Base-by-base conservation (phyloP, 2,329 filamentous ascomycete species). In the Celoporthe dispersa region DNA sequence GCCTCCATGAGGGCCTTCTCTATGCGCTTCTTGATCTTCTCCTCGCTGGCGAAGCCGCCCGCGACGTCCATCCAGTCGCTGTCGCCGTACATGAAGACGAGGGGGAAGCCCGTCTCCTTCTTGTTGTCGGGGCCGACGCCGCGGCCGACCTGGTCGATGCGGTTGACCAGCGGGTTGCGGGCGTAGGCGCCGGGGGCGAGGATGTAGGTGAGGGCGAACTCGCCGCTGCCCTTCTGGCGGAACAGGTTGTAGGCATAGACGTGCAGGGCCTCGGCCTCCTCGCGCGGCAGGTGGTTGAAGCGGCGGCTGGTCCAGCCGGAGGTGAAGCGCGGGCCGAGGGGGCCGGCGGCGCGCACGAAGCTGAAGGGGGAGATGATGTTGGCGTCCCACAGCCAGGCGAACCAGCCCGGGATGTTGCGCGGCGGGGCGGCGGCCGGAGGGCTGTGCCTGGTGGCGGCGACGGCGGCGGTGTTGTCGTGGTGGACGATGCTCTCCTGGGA, bases 51-150 rank as follows among this genome's bases (percentile, higher is more conserved):
- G 62, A 90, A 88, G 0, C 96, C 96, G 37, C 94, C 96, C 0
- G 90, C 89, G 11, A 96, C 90, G 74, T 99, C 96, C 96, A 99
- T 99, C 96, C 96, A 99, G 83, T 99, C 96, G 77, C 96, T 91
- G 76, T 98, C 94, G 73, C 96, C 96, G 78, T 99, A 99, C 92
- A 98, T 94, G 78, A 99, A 88, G 11, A 98, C 87, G 41, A 98
- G 84, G 44, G n/a, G 95, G 64, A 94, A 85, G 1, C 94, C 94
- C 0, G 86, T 92, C 75, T 89, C 87, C 35, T 78, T 77, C 22
- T 79, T 76, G 3, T 76, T 78, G 0, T 80, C 77, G 28, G 74
- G 37, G 0, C 75, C 79, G 8, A 80, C 74, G 78, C 97, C 93
- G n/a, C 95, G 87, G 1, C 95, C 95, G 8, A 99, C 91, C 22